Percentiles rank a stretch among this genome's conserved stretches.
Conservation (phyloP, 1,139 yeast genomes). For the Taiozyma sp. region DNA sequence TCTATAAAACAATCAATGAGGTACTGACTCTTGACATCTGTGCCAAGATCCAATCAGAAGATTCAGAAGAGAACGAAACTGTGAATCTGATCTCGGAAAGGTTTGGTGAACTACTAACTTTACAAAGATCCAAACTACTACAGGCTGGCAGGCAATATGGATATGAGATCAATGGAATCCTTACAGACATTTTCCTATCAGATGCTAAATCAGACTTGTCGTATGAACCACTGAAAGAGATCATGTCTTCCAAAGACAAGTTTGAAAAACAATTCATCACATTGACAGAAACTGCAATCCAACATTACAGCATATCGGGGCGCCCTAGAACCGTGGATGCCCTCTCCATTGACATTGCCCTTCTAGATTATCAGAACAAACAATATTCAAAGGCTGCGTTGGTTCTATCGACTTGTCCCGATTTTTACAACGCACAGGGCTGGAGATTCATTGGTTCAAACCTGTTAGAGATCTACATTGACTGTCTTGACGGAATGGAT, state of each 20-base stretch:
- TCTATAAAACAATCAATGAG: slow-evolving; percentile 19
- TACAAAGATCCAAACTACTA: slow-evolving; percentile 39
- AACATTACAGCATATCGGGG: slow-evolving; percentile 20
- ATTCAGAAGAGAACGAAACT: slow-evolving; percentile 7
- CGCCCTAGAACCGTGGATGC: slow-evolving; percentile 61
- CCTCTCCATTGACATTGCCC: slow-evolving; percentile 76
- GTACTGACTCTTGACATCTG: slow-evolving; percentile 13
- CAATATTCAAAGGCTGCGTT: slow-evolving; percentile 57
- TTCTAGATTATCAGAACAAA: slow-evolving; percentile 53
- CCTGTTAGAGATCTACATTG: slow-evolving; percentile 58
- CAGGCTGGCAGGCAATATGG: slow-evolving; percentile 33
- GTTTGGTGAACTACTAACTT: slow-evolving; percentile 40
- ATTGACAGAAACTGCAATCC: slow-evolving; percentile 28
- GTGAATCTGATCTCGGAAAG: slow-evolving; percentile 28
- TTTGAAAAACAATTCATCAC: slow-evolving; percentile 27
- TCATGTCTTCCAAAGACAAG: slow-evolving; percentile 15
- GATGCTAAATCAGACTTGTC: background rate
- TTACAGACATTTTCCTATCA: slow-evolving; percentile 30
- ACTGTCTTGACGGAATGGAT: slow-evolving; percentile 52
- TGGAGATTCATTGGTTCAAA: slow-evolving; percentile 72
- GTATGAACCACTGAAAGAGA: slow-evolving; percentile 11
- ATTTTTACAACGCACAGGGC: slow-evolving; percentile 58
- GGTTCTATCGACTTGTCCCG: slow-evolving; percentile 63
- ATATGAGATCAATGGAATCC: slow-evolving; percentile 37
- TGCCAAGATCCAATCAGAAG: slow-evolving; percentile 5